Evolutionary conservation across 805 yeast genomes (phyloP).

Genomic region (Hanseniaspora thailandica): DNA sequence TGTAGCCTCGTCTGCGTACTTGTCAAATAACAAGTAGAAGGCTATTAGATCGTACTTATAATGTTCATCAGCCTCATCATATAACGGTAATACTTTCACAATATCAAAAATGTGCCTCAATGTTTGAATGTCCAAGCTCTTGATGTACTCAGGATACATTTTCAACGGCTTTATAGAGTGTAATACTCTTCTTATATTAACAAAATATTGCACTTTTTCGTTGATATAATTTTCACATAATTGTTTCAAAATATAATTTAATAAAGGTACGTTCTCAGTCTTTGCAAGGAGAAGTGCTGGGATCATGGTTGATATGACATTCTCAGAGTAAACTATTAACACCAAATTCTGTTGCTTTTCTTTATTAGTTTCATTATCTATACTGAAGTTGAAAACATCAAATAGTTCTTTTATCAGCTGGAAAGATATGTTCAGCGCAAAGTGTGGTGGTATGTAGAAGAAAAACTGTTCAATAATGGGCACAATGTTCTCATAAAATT

Average conservation of each 20-base stretch:
- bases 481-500: neutral
- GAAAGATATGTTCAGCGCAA: neutral
- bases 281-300: slow-evolving; percentile 3
- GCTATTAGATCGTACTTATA: neutral
- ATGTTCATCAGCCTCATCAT: neutral
- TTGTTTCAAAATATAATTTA: neutral
- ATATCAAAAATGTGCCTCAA: neutral
- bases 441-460: slow-evolving; percentile 8
- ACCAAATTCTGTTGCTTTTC: neutral
- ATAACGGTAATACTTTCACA: neutral
- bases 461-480: slow-evolving; percentile 10
- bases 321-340: slow-evolving; percentile 5
- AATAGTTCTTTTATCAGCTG: neutral
- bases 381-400: neutral
- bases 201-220: neutral
- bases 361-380: neutral
- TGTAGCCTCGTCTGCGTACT: neutral
- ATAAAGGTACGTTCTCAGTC: neutral
- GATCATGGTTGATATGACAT: neutral
- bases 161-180: neutral
- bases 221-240: neutral
- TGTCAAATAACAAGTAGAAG: slow-evolving; percentile 4
- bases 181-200: neutral
- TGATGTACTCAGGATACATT: slow-evolving; percentile 3
- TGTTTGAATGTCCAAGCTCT: neutral